A percentile compares a stretch with the other conserved stretches of the same genome.
These are phyloP conservation scores for Pseudodiploospora longispora DNA, from an alignment of 2,329 filamentous ascomycete genomes.

Conservation along the genomic window DNA sequence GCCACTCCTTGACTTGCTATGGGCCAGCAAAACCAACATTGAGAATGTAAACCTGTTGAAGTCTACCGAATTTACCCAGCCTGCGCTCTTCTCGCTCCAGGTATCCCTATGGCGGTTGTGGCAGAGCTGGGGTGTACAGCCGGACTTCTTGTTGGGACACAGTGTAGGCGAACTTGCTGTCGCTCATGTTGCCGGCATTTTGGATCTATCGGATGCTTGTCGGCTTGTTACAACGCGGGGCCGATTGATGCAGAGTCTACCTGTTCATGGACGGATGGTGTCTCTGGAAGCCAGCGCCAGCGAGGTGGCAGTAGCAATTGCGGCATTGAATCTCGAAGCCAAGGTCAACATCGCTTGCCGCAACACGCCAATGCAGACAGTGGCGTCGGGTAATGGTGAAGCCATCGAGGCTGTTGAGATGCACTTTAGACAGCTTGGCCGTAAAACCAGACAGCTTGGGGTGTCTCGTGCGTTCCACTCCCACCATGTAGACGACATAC, in stretches of 20 bases:
- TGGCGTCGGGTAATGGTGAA: constrained; percentile 43
- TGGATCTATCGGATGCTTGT: constrained; percentile 25
- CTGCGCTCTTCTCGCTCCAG: constrained; percentile 25
- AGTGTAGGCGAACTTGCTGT: constrained; percentile 37
- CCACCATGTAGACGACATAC: constrained; percentile 41
- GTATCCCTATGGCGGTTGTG: constrained; percentile 23
- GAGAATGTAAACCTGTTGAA: constrained; percentile 14
- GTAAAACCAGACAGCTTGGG: constrained; percentile 36
- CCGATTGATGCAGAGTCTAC: constrained; percentile 39
- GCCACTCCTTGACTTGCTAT: constrained; percentile 19
- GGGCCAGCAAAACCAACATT: constrained; percentile 17
- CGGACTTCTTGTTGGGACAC: constrained; percentile 31
- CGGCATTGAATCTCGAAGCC: constrained; percentile 13
- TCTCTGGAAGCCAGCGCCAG: constrained; percentile 25
- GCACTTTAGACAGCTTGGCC: constrained; percentile 23
- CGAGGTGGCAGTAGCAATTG: constrained; percentile 31
- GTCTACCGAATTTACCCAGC: constrained; percentile 24
- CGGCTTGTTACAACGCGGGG: constrained; percentile 22
- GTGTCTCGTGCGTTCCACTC: constrained; percentile 46
- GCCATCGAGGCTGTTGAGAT: constrained; percentile 36
- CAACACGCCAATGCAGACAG: constrained; percentile 67
- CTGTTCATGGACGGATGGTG: constrained; percentile 25
- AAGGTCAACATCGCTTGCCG: constrained; percentile 55
- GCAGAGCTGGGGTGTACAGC: constrained; percentile 22
- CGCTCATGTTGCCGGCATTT: constrained; percentile 30